Evolutionary conservation across 441 rosid genomes (phyloP), one percentile per base, ranked within the genome.

Genomic region (Pelargonium australe): DNA sequence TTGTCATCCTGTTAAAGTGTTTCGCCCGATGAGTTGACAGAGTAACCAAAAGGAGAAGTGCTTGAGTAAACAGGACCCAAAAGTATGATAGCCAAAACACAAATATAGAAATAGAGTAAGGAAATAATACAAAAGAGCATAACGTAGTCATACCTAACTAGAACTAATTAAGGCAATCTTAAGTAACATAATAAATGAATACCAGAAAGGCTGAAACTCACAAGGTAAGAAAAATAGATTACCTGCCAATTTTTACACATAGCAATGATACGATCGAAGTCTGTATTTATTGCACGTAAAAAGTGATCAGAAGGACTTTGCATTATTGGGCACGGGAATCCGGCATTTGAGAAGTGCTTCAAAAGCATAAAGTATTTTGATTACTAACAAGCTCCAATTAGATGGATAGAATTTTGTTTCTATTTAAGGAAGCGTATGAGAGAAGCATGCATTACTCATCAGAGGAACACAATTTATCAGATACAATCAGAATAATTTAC

Each of bases 191-290:
- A 31, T 31, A 31, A 25, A 31, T 4, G 3, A 4, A 31, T 31
- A 31, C 37, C 37, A 31, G 61, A 28, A 53, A 34, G 23, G 23
- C n/a, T 43, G 72, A 16, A 20, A 20, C 23, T 20, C 16, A 60
- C 5, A 11, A 66, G 14, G 47, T 73, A 28, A 31, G 37, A 13
- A 70, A 63, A 69, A 72, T 43, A 12, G 41, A 60, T 10, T 86
- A 95, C 99, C 99, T 91, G 97, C 96, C 96, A 95, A 74, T 84
- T 92, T 85, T 92, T 95, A 88, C 99, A 92, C 98, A 92, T 92
- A n/a, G 92, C 96, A 77, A 95, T 95, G 69, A 95, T 95, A 83
- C 98, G 87, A 82, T 95, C 99, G 53, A 95, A 95, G 76, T 95
- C 99, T 1, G 98, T 92, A 86, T 95, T 95, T 78, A 95, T 90